A percentile compares a stretch with the other conserved stretches of the same genome.
These are phyloP conservation scores for Limnanthes douglasii DNA, from an alignment of 345 rosid species.

Conservation along the genomic window DNA sequence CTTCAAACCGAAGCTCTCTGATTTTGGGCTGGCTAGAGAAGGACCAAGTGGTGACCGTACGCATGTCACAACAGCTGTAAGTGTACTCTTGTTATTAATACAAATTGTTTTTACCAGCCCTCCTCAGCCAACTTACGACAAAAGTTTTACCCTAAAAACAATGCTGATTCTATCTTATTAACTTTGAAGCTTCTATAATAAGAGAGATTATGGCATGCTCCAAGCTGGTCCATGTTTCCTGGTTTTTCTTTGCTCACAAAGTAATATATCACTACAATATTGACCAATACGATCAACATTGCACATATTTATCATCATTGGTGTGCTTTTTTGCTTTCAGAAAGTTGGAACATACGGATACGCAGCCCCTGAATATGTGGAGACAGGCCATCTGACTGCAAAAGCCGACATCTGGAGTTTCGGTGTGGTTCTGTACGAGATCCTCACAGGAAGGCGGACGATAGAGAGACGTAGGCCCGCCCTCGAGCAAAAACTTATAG, in stretches of 20 bases:
- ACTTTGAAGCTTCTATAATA: too few species aligned
- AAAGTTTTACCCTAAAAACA: too few species aligned
- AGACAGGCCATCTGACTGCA: slow-evolving; percentile 72
- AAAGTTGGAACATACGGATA: slow-evolving; percentile 89
- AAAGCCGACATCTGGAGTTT: slow-evolving; percentile 69
- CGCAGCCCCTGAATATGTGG: slow-evolving; percentile 85
- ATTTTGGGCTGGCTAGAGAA: slow-evolving; percentile 95
- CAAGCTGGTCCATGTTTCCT: too few species aligned
- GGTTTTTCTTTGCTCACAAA: too few species aligned
- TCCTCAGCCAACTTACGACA: too few species aligned
- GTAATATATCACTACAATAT: not conserved
- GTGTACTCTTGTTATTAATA: too few species aligned
- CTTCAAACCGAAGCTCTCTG: slow-evolving; percentile 65
- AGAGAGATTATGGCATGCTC: too few species aligned
- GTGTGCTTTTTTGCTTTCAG: slow-evolving; percentile 18
- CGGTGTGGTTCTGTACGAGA: slow-evolving; percentile 89
- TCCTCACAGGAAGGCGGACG: slow-evolving; percentile 73
- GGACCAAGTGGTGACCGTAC: slow-evolving; percentile 66
- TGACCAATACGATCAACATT: slow-evolving; percentile 6
- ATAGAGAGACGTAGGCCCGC: slow-evolving; percentile 55
- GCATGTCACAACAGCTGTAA: slow-evolving; percentile 83
- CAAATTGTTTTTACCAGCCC: too few species aligned
- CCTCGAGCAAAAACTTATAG: slow-evolving; percentile 56
- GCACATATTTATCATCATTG: not conserved
- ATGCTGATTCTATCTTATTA: too few species aligned